Conservation (phyloP, 495 filamentous ascomycete genomes). For the Penicilliopsis zonata region DNA sequence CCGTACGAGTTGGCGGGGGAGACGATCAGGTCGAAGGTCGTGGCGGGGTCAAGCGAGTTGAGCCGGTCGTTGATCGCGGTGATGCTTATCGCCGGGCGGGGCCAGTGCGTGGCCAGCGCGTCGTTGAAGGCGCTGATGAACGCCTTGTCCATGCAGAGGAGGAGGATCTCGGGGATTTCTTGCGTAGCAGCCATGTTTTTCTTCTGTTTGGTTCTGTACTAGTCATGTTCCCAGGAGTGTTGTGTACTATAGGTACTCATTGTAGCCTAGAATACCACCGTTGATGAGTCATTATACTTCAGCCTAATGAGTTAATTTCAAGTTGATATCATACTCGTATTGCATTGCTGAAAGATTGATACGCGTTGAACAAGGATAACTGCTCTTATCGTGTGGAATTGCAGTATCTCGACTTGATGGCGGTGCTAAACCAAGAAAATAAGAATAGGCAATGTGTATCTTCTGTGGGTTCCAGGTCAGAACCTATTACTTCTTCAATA, state of each 20-base stretch:
- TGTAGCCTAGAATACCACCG: no score
- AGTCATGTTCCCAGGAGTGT: not conserved
- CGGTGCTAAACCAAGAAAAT: no score
- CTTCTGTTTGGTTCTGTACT: not conserved
- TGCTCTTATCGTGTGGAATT: no score
- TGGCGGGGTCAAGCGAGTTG: slow-evolving; percentile 10
- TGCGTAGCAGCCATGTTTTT: slow-evolving; percentile 11
- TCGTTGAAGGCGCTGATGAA: slow-evolving; percentile 20
- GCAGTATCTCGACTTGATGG: no score
- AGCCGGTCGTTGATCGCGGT: slow-evolving; percentile 24
- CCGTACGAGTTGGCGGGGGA: slow-evolving; percentile 43
- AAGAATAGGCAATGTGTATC: no score
- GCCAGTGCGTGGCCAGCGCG: slow-evolving; percentile 7
- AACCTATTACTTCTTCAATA: no score
- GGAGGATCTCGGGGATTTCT: slow-evolving; percentile 25
- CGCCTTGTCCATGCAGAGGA: slow-evolving; percentile 22
- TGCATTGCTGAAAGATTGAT: no score
- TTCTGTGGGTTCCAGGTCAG: no score
- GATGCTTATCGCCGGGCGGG: slow-evolving; percentile 11
- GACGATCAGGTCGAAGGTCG: slow-evolving; percentile 33
- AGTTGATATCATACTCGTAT: no score
- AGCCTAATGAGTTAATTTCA: no score
- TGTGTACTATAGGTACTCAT: not conserved
- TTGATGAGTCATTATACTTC: no score
- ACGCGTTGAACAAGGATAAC: no score